These are phyloP conservation scores for Cornus kousa DNA, from an alignment of 148 eudicot species.

Conservation along the genomic window DNA sequence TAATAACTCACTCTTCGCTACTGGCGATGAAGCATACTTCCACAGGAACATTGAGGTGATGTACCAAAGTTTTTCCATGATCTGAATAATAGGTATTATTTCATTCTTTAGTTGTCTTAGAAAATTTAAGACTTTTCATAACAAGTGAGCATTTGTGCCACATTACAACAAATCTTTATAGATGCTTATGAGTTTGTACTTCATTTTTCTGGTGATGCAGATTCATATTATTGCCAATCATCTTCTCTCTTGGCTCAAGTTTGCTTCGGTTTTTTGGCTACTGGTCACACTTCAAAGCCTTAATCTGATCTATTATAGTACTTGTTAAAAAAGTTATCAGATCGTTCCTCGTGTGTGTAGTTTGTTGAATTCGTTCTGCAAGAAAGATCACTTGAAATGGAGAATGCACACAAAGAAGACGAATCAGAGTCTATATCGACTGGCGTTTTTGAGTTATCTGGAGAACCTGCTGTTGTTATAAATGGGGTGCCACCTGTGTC, in stretches of 20 bases:
- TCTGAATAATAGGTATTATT: not conserved
- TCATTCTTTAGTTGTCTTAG: too few species aligned
- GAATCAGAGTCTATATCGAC: constrained; percentile 25
- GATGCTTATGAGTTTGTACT: not conserved
- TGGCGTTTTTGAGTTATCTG: constrained; percentile 53
- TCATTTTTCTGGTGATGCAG: not conserved
- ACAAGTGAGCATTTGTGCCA: not conserved
- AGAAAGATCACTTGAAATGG: constrained; percentile 26
- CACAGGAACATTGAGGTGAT: not conserved
- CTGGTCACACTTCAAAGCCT: not conserved
- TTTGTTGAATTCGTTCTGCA: too few species aligned
- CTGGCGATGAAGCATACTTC: not conserved
- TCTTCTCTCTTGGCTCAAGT: not conserved
- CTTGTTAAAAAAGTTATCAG: not conserved
- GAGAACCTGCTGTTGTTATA: constrained; percentile 76
- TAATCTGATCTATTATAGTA: too few species aligned
- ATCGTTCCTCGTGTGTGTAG: not conserved
- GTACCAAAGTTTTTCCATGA: not conserved
- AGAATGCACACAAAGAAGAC: constrained; percentile 23
- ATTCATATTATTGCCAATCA: not conserved
- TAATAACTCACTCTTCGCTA: not conserved
- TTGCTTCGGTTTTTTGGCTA: not conserved
- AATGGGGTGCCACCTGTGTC: constrained; percentile 65
- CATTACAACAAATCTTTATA: not conserved
- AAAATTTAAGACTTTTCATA: not conserved